phyloP scores from a whole-genome alignment of 345 rosid species.

The Hypericum perforatum region DNA sequence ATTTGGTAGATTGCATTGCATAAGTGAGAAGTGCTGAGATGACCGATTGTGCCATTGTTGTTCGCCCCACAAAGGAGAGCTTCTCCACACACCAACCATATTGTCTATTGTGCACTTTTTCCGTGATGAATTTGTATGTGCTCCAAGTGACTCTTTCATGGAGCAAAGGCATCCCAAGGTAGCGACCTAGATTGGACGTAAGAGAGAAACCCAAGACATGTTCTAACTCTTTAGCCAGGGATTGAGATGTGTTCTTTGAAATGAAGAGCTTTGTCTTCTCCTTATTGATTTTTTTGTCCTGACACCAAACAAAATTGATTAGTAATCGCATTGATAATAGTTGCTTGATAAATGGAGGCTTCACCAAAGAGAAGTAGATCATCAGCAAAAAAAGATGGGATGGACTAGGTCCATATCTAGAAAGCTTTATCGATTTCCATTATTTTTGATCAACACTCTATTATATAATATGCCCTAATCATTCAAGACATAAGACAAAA shows the following conservation, averaged over 20 bases:
- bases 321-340: too few species aligned
- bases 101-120: neutral
- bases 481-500: neutral
- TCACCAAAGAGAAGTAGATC: neutral
- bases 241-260: neutral
- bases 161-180: neutral
- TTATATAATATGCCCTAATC: neutral
- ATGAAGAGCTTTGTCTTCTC: neutral
- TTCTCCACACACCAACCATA: neutral
- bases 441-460: neutral
- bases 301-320: neutral
- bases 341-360: neutral
- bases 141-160: neutral
- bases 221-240: neutral
- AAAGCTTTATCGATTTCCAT: neutral
- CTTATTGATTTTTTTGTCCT: neutral
- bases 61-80: neutral
- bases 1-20: neutral
- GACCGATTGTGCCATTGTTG: neutral
- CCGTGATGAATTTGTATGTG: neutral
- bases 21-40: neutral
- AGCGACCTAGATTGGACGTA: neutral
- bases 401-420: neutral
- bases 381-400: conserved; percentile 1
- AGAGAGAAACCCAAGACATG: neutral